Evolutionary conservation across 257 asterid genomes (phyloP), one percentile per base, ranked within the genome.

Genomic region (Fraxinus anomala): DNA sequence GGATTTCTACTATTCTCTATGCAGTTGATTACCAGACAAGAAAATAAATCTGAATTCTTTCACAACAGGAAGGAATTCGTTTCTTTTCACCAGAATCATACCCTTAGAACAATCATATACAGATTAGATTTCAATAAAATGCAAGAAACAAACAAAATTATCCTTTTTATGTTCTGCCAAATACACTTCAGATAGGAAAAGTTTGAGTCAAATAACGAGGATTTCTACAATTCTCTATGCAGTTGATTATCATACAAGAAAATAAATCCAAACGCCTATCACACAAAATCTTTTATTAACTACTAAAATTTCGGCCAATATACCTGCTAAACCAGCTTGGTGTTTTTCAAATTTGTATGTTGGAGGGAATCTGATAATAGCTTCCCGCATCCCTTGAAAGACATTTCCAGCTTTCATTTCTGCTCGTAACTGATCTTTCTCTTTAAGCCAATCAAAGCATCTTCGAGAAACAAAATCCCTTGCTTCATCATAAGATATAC

Each of bases 41-140:
- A 74, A 44, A 30, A 28, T 31, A 23, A 23, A 76, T 42, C 23
- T 19, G 70, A 31, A 70, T 92, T 82, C 99, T 91, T 86, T 96
- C 99, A 80, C 99, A 96, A 98, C 99, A 96, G 51, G 99, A 98
- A 78, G 99, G 99, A 81, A 91, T 92, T 26, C 99, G 93, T 85
- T 96, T 96, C 88, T 96, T 96, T 88, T 96, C 99, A 70, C 99
- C 98, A 83, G 97, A 96, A 88, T 96, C 98, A 82, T 93, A 96
- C 44, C 99, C 99, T 95, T 75, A 13, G 83, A 49, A 82, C 59
- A 73, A 80, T 19, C 76, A 76, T 77, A 72, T 72, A 37, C 24
- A 65, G 49, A 73, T 83, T 67, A 81, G 71, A 85, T 61, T 75
- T 66, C 73, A 36, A 66, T 24, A 75, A 65, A 73, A 44, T 63